Evolutionary conservation across 164 flowering plant species (phyloP), one percentile per base, ranked within the genome.

Genomic region (Echeveria elegans): DNA sequence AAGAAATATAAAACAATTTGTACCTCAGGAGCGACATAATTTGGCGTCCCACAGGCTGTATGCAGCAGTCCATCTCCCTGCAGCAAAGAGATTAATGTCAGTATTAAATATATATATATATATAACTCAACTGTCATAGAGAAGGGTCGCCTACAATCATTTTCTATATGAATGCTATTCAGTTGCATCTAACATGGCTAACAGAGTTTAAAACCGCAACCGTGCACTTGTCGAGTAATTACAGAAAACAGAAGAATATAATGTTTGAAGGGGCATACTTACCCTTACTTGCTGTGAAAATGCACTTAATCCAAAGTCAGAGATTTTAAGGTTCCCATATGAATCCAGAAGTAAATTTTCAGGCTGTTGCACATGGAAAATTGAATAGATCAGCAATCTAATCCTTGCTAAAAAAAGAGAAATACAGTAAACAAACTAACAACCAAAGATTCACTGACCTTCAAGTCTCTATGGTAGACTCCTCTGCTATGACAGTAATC

Each of bases 21-120:
- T 78, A 92, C 98, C 97, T 93, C 98, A 40, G 98, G 98, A 73
- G 98, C 98, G 73, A 90, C 97, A 81, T 93, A 93, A 75, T 92
- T 92, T 58, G 98, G 98, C 7, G 98, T 89, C 47, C 98, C 98
- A 76, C 98, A 92, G 40, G 98, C 86, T 48, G 98, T 92, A 70
- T 89, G 98, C 71, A 89, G 89, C 66, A 92, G 75, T 10, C 96
- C 98, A 82, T 92, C 96, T 36, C 70, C 95, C 98, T 92, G 72
- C 63, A 79, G 23, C 21, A 29, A 32, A 11, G 12, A 63, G 37
- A 21, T 30, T 37, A 63, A 7, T 19, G 9, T 16, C n/a, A 5
- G 24, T 6, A 14, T 32, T 32, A 3, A 62, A 62, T 30, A 30
- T 31, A 15, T 10, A 10, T 29, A 29, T n/a, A n/a, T n/a, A n/a